phyloP scores from a whole-genome alignment of 2,329 filamentous ascomycete species.

The Fragosphaeria purpurea region DNA sequence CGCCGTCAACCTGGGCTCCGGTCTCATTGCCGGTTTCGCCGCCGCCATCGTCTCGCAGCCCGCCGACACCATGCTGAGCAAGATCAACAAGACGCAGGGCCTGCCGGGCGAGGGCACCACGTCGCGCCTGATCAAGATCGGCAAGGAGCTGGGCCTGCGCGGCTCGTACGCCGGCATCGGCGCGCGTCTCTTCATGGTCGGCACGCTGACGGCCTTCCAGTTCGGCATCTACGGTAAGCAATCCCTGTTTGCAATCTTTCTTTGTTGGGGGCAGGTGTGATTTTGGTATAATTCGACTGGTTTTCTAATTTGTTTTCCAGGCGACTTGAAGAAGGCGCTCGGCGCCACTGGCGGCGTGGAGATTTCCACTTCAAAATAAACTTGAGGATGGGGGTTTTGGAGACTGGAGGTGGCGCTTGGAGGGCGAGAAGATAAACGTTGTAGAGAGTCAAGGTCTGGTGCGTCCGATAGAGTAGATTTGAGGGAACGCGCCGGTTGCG shows the following conservation, averaged over 20 bases:
- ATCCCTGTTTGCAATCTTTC: too few relatives aligned
- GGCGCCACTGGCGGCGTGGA: slow-evolving; percentile 70
- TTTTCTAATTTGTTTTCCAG: slow-evolving; percentile 1
- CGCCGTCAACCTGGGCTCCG: slow-evolving; percentile 49
- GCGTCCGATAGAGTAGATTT: neutral
- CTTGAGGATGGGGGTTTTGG: too few relatives aligned
- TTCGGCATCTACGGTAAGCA: slow-evolving; percentile 66
- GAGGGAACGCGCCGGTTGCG: neutral
- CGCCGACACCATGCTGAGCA: slow-evolving; percentile 76
- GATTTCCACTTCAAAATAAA: slow-evolving; percentile 48
- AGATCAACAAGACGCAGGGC: slow-evolving; percentile 85
- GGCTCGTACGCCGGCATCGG: slow-evolving; percentile 68
- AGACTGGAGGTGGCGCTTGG: too few relatives aligned
- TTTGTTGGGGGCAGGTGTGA: neutral
- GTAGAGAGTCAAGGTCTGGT: too few relatives aligned
- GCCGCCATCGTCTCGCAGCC: slow-evolving; percentile 73
- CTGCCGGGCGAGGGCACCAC: slow-evolving; percentile 68
- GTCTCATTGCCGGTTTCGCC: slow-evolving; percentile 56
- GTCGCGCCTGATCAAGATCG: slow-evolving; percentile 69
- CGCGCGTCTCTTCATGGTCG: slow-evolving; percentile 46
- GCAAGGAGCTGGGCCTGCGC: slow-evolving; percentile 62
- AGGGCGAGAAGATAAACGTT: too few relatives aligned
- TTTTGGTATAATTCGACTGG: neutral
- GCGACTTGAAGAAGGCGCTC: slow-evolving; percentile 55
- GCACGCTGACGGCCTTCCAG: slow-evolving; percentile 61